Percentiles rank a stretch among this genome's conserved stretches.
phyloP scores from a whole-genome alignment of 768 basidiomycete genomes.

The Strobilomyces echinocephalus region DNA sequence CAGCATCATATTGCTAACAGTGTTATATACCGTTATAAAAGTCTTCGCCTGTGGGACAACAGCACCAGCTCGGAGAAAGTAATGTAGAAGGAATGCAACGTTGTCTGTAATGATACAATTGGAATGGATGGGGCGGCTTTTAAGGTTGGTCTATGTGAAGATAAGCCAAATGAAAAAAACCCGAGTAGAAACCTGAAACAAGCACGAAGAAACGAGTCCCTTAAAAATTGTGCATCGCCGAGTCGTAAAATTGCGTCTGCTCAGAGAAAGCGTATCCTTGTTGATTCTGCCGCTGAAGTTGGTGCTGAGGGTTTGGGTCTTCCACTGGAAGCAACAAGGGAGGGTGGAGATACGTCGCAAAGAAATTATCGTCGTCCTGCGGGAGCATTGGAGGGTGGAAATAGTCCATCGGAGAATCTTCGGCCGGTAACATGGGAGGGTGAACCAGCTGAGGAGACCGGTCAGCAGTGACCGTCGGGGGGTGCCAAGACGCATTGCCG shows the following conservation, averaged over 20 bases:
- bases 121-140: too few species aligned
- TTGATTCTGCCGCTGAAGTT: conserved; percentile 12
- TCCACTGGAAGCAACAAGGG: conserved; percentile 48
- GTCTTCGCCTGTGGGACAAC: too few species aligned
- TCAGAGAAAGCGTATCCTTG: conserved; percentile 7
- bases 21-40: too few species aligned
- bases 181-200: conserved; percentile 1
- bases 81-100: too few species aligned
- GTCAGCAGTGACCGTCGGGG: too few species aligned
- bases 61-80: too few species aligned
- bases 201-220: conserved; percentile 1
- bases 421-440: conserved; percentile 62
- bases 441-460: conserved; percentile 42
- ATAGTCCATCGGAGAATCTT: conserved; percentile 72
- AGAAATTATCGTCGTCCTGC: conserved; percentile 59
- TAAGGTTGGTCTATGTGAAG: too few species aligned
- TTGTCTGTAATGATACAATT: too few species aligned
- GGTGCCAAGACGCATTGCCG: conserved; percentile 68
- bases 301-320: conserved; percentile 23
- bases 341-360: conserved; percentile 49
- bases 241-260: conserved; percentile 33
- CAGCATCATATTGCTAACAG: too few species aligned
- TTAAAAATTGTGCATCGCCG: conserved; percentile 32
- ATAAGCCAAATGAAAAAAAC: too few species aligned
- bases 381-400: conserved; percentile 58